These are phyloP conservation scores for Curvularia hawaiiensis DNA, from an alignment of 2,329 filamentous ascomycete species.

Conservation along the genomic window DNA sequence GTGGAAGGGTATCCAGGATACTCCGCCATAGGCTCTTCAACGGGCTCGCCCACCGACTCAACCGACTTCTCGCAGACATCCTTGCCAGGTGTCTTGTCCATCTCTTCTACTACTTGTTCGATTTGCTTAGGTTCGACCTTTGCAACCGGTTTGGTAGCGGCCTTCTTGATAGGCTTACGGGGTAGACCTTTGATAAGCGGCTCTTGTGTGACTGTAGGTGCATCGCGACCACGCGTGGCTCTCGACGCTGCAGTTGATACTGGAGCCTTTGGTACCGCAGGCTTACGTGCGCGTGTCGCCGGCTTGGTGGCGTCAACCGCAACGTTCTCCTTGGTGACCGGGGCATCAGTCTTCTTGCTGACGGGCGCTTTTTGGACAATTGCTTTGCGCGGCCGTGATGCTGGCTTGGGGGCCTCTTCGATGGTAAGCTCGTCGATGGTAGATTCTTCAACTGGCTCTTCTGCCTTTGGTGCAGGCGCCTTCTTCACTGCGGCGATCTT, in stretches of 20 bases:
- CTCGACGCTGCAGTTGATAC: conserved; percentile 18
- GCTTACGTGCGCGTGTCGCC: conserved; percentile 28
- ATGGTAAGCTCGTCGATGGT: conserved; percentile 13
- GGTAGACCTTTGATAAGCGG: conserved; percentile 38
- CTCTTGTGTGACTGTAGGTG: conserved; percentile 20
- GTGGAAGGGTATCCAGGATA: conserved; percentile 22
- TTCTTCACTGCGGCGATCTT: conserved; percentile 29
- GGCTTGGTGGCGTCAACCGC: conserved; percentile 24
- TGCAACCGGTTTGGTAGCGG: conserved; percentile 16
- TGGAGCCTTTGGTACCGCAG: conserved; percentile 19
- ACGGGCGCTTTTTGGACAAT: conserved; percentile 23
- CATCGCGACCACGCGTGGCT: conserved; percentile 31
- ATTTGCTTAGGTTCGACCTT: conserved; percentile 19
- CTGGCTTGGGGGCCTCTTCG: conserved; percentile 21
- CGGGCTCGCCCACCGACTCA: background rate
- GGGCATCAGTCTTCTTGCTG: conserved; percentile 16
- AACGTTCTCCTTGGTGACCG: conserved; percentile 14
- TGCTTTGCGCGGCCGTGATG: conserved; percentile 27
- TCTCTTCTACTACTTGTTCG: conserved; percentile 17
- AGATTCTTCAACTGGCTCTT: conserved; percentile 12
- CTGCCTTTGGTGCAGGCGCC: conserved; percentile 17
- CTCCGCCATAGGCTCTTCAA: conserved; percentile 31
- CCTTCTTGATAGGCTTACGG: conserved; percentile 32
- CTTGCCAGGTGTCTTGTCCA: background rate
- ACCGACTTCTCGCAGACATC: background rate